A percentile compares a stretch with the other conserved stretches of the same genome.
Conservation (phyloP, 2,329 filamentous ascomycete species). For the Parasarocladium wereldwijsianum region DNA sequence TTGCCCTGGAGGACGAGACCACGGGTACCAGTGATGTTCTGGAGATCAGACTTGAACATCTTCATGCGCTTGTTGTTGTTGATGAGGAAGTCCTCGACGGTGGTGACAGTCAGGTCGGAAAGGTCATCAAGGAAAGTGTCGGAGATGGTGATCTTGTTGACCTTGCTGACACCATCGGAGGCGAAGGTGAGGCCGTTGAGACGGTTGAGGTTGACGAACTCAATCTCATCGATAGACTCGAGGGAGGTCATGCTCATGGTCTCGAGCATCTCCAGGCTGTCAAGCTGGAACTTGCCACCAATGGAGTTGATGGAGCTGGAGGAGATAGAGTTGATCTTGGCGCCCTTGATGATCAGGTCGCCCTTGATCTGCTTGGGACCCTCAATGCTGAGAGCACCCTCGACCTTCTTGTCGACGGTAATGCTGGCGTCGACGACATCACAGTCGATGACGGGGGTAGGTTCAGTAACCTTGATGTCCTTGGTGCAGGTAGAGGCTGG, state of each 20-base stretch:
- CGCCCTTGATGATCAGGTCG: slow-evolving; percentile 47
- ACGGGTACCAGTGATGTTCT: slow-evolving; percentile 51
- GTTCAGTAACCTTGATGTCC: slow-evolving; percentile 48
- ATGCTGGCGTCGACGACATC: slow-evolving; percentile 54
- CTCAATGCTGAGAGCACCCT: slow-evolving; percentile 45
- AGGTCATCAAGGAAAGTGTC: slow-evolving; percentile 76
- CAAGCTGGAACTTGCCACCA: slow-evolving; percentile 53
- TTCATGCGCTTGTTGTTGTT: slow-evolving; percentile 80
- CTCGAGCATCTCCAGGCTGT: slow-evolving; percentile 53
- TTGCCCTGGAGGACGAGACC: slow-evolving; percentile 65
- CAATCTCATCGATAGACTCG: slow-evolving; percentile 48
- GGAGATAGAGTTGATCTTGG: slow-evolving; percentile 40
- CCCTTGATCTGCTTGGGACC: slow-evolving; percentile 43
- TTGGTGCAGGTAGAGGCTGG: slow-evolving; percentile 20
- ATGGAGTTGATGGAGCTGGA: slow-evolving; percentile 50
- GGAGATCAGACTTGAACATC: slow-evolving; percentile 61
- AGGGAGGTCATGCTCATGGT: slow-evolving; percentile 54
- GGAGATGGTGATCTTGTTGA: slow-evolving; percentile 56
- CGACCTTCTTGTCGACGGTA: slow-evolving; percentile 41
- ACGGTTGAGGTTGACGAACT: slow-evolving; percentile 54
- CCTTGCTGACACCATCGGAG: slow-evolving; percentile 45
- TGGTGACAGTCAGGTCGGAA: slow-evolving; percentile 64
- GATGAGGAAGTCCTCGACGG: slow-evolving; percentile 62
- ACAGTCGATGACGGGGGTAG: slow-evolving; percentile 51
- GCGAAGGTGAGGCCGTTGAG: slow-evolving; percentile 35